Evolutionary conservation across 768 basidiomycete genomes (phyloP).

Genomic region (Gelatoporia subvermispora): DNA sequence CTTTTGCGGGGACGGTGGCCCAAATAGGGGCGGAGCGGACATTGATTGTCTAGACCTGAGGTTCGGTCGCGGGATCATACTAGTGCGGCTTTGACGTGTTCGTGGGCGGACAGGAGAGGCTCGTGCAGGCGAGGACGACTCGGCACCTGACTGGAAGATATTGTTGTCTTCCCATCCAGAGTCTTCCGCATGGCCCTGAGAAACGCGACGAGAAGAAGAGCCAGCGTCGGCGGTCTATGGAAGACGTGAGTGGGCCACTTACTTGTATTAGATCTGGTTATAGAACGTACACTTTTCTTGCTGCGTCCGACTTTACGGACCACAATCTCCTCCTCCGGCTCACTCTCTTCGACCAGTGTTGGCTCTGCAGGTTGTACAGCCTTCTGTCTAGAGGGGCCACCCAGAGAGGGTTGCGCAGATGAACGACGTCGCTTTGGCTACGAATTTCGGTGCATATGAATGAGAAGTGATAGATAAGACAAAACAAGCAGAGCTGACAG

Average conservation of each 20-base stretch:
- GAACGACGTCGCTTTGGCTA: constrained; percentile 79
- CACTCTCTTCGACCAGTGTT: constrained; percentile 65
- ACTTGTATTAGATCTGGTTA: neutral
- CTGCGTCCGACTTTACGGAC: constrained; percentile 55
- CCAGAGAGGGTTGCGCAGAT: constrained; percentile 69
- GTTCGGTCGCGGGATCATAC: constrained; percentile 31
- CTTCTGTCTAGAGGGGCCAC: constrained; percentile 36
- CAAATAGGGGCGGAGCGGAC: constrained; percentile 43
- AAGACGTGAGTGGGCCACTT: constrained; percentile 4
- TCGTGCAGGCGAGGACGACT: constrained; percentile 74
- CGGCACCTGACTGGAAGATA: constrained; percentile 85
- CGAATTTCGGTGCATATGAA: neutral
- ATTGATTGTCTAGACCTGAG: constrained; percentile 62
- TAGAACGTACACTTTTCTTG: constrained; percentile 48
- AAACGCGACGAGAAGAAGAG: constrained; percentile 50
- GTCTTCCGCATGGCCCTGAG: constrained; percentile 32
- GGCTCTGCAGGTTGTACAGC: constrained; percentile 35
- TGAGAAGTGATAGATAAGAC: constrained; percentile 7
- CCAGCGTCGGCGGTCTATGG: constrained; percentile 44
- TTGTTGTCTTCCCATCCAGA: constrained; percentile 92
- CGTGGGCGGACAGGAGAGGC: constrained; percentile 44
- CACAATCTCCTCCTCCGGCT: constrained; percentile 63
- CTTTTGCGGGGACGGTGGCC: constrained; percentile 15
- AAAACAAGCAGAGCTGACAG: constrained; percentile 37
- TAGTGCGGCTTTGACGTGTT: constrained; percentile 33